Percentiles rank a stretch among this genome's conserved stretches.
Conservation (phyloP, 2,329 filamentous ascomycete species). For the Penicillium janthinellum region DNA sequence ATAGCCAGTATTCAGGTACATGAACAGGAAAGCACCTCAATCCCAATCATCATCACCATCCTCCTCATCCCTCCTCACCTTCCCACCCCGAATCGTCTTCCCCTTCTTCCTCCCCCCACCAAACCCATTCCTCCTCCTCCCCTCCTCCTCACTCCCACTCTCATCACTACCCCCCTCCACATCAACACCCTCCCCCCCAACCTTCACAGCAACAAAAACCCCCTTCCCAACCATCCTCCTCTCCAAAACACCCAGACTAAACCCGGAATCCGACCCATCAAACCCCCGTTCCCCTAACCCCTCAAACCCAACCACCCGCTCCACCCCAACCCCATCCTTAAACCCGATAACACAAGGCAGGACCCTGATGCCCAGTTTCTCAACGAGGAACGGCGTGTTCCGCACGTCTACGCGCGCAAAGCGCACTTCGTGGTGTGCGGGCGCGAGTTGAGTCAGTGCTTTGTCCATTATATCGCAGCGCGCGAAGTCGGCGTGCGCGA, state of each 20-base stretch:
- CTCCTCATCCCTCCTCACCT: constrained; percentile 32
- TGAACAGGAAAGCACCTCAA: constrained; percentile 29
- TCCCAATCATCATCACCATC: constrained; percentile 52
- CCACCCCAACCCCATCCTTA: constrained; percentile 48
- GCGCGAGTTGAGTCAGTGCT: constrained; percentile 53
- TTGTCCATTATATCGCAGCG: constrained; percentile 64
- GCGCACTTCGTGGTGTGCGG: constrained; percentile 43
- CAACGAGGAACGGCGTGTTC: constrained; percentile 50
- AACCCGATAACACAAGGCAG: constrained; percentile 54
- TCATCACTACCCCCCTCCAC: constrained; percentile 31
- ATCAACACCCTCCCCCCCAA: constrained; percentile 26
- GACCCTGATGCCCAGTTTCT: constrained; percentile 50
- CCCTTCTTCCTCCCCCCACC: constrained; percentile 6
- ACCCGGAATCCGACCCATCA: constrained; percentile 43
- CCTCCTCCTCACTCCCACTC: constrained; percentile 27
- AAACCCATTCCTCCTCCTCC: constrained; percentile 6
- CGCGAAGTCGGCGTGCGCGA: constrained; percentile 65
- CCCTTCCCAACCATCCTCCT: constrained; percentile 44
- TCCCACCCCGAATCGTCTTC: constrained; percentile 37
- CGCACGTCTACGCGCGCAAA: constrained; percentile 51
- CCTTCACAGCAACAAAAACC: constrained; percentile 40
- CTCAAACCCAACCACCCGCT: constrained; percentile 52
- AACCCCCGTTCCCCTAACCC: constrained; percentile 43
- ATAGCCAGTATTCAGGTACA: neutral
- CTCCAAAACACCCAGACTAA: constrained; percentile 46